Evolutionary conservation across 108 stramenopile genomes (phyloP), one percentile per base, ranked within the genome.

Genomic region (Asterionellopsis glacialis): DNA sequence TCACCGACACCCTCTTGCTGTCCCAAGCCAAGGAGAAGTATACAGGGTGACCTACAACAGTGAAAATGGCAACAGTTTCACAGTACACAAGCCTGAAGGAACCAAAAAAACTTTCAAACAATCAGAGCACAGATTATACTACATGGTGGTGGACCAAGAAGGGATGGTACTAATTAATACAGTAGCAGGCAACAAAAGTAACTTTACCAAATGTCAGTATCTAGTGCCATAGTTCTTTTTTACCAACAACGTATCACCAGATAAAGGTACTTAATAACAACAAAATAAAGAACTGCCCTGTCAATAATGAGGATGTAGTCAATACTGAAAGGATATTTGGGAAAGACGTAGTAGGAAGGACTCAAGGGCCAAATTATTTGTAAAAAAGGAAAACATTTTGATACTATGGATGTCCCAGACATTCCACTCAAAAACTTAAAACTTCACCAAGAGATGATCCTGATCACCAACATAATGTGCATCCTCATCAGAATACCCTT

Each of bases 1-100:
- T 64, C 43, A 72, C 75, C 1, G 70, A 81, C 65, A 76, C 77
- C 41, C 43, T 81, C 2, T 74, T 69, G 41, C 59, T 76, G 23
- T 0, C 43, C 39, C 22, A 47, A 22, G 57, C 72, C 7, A 41
- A 56, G 43, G 41, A 67, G 26, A 19, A 27, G 1, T n/a, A n/a
- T 64, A 13, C 33, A 51, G 26, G 11, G 59, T 79, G 14, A 45
- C 56, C 13, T 9, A 38, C 3, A 54, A 64, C 53, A 69, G 23
- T 10, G 9, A 49, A 9, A 15, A 10, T 11, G 57, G n/a, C 6
- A 9, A 44, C 41, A 42, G 61, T 28, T 38, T 75, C 23, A 7
- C 26, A 26, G 56, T 75, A 9, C 45, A 49, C 15, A 11, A 15
- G 1, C 11, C 11, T 24, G 59, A 66, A 26, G 72, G 72, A 41